Percentiles rank a stretch among this genome's conserved stretches.
These are phyloP conservation scores for Crepidotus variabilis DNA, from an alignment of 768 basidiomycete species.

Conservation along the genomic window DNA sequence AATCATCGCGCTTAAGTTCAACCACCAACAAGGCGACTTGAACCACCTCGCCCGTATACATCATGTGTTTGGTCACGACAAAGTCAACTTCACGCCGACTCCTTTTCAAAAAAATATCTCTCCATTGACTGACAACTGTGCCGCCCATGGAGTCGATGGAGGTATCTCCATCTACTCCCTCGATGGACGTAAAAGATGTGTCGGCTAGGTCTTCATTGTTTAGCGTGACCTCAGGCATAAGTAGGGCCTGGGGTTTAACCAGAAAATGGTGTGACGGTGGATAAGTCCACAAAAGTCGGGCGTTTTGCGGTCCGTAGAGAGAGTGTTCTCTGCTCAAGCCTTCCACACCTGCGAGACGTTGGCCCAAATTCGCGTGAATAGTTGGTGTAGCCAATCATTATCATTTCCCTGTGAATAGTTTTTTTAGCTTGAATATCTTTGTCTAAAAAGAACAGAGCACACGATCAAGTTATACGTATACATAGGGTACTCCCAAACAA, in stretches of 20 bases:
- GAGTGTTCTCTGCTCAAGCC: conserved; percentile 1
- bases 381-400: background rate
- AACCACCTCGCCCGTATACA: background rate
- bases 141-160: conserved; percentile 1
- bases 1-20: conserved; percentile 1
- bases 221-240: background rate
- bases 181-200: background rate
- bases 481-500: too few relatives aligned
- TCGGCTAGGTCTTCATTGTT: background rate
- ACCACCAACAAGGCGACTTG: conserved; percentile 3
- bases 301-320: background rate
- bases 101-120: background rate
- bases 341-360: background rate
- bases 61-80: background rate
- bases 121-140: background rate
- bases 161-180: background rate
- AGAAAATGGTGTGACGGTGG: conserved; percentile 2
- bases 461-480: background rate
- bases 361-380: background rate
- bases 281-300: conserved; percentile 2
- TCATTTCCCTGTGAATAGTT: conserved; percentile 3
- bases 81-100: conserved; percentile 2
- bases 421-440: background rate
- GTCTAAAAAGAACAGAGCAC: background rate
- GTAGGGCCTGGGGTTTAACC: conserved; percentile 1